phyloP scores from a whole-genome alignment of 768 basidiomycete species.

The Pisolithus marmoratus region DNA sequence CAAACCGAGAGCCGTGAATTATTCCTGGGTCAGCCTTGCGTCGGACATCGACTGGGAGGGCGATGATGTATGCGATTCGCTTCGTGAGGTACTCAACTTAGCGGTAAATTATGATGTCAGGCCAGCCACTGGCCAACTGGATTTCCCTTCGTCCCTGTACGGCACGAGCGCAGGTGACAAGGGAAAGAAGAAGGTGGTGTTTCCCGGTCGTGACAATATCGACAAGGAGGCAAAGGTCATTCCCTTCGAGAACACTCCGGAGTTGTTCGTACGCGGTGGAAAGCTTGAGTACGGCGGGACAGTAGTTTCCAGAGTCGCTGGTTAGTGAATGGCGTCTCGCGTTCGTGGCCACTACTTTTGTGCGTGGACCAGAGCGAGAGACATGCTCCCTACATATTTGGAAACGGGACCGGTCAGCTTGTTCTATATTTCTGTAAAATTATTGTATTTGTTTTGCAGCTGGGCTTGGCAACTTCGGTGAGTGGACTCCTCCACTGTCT shows the following conservation, averaged over 20 bases:
- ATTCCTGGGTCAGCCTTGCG: constrained; percentile 76
- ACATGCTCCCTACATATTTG: too few species aligned
- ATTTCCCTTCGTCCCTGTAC: constrained; percentile 13
- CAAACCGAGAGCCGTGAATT: constrained; percentile 49
- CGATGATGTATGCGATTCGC: constrained; percentile 56
- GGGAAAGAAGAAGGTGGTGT: constrained; percentile 21
- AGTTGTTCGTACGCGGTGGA: constrained; percentile 22
- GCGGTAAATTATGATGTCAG: constrained; percentile 29
- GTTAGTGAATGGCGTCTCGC: constrained; percentile 6
- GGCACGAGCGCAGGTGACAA: constrained; percentile 12
- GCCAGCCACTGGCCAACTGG: constrained; percentile 18
- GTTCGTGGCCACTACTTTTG: too few species aligned
- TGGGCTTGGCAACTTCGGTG: too few species aligned
- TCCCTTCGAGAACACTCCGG: constrained; percentile 32
- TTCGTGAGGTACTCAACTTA: constrained; percentile 35
- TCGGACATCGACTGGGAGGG: constrained; percentile 86
- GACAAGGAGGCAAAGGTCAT: constrained; percentile 23
- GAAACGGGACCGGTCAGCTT: too few species aligned
- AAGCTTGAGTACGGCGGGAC: constrained; percentile 30
- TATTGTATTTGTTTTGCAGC: too few species aligned
- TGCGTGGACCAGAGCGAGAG: too few species aligned
- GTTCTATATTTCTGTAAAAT: too few species aligned
- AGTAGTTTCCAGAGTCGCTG: constrained; percentile 31
- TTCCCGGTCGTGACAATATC: constrained; percentile 9
- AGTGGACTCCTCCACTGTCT: too few species aligned